A percentile compares a stretch with the other conserved stretches of the same genome.
Evolutionary conservation across 495 filamentous ascomycete species (phyloP).

Genomic region (Penicillium canariense): DNA sequence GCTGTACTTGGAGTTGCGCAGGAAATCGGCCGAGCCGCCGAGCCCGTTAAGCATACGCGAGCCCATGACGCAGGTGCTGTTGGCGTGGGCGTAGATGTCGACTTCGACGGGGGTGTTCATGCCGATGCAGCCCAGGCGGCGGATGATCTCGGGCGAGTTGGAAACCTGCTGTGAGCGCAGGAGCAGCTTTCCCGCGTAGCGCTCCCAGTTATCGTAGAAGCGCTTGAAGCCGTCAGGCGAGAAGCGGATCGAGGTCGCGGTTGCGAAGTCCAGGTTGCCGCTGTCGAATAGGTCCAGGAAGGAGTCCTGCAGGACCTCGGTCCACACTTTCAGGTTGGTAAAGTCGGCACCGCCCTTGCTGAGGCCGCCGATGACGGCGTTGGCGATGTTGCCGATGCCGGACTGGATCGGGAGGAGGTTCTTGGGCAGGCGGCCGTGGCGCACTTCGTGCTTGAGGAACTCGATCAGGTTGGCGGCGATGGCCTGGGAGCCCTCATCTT

Average conservation of each 20-base stretch:
- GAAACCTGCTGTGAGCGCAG: slow-evolving; percentile 84
- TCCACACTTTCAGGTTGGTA: slow-evolving; percentile 87
- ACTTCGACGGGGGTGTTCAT: slow-evolving; percentile 97
- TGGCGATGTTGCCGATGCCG: slow-evolving; percentile 93
- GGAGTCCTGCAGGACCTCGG: slow-evolving; percentile 88
- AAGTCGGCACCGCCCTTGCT: slow-evolving; percentile 74
- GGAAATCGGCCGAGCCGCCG: slow-evolving; percentile 85
- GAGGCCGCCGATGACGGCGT: slow-evolving; percentile 85
- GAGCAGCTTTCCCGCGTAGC: slow-evolving; percentile 78
- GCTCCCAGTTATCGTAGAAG: slow-evolving; percentile 85
- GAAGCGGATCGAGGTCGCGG: slow-evolving; percentile 88
- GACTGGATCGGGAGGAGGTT: slow-evolving; percentile 83
- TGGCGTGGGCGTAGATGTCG: slow-evolving; percentile 92
- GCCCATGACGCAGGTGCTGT: slow-evolving; percentile 89
- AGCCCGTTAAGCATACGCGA: slow-evolving; percentile 90
- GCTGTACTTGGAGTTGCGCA: slow-evolving; percentile 77
- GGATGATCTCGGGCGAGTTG: slow-evolving; percentile 94
- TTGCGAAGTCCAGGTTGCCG: slow-evolving; percentile 86
- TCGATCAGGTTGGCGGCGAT: slow-evolving; percentile 84
- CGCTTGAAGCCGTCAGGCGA: slow-evolving; percentile 88
- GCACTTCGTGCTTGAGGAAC: slow-evolving; percentile 80
- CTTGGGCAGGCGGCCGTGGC: slow-evolving; percentile 69
- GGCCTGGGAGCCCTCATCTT: slow-evolving; percentile 66
- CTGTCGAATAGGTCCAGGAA: slow-evolving; percentile 95
- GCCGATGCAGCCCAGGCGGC: slow-evolving; percentile 81